A percentile compares a stretch with the other conserved stretches of the same genome.
phyloP scores from a whole-genome alignment of 768 basidiomycete genomes.

The Termitomyces heimii region DNA sequence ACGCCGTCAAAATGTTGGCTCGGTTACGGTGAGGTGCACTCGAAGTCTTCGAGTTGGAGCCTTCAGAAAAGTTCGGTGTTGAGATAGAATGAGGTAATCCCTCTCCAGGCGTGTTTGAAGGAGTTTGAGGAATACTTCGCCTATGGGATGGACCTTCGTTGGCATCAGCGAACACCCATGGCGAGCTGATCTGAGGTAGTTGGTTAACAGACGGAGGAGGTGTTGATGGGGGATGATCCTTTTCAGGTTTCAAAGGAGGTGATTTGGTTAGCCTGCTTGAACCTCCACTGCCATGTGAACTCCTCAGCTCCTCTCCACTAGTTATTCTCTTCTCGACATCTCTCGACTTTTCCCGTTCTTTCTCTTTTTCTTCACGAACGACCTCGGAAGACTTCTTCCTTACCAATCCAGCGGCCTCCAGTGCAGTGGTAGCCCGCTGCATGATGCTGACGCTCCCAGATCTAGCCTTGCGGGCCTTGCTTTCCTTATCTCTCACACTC shows the following conservation, averaged over 20 bases:
- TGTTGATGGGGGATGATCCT: constrained; percentile 43
- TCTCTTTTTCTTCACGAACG: constrained; percentile 57
- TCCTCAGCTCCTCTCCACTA: constrained; percentile 52
- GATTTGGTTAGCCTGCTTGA: constrained; percentile 67
- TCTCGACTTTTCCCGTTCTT: constrained; percentile 36
- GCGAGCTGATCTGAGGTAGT: constrained; percentile 49
- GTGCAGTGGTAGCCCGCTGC: constrained; percentile 88
- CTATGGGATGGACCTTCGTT: constrained; percentile 29
- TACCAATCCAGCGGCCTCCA: constrained; percentile 81
- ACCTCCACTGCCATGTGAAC: constrained; percentile 53
- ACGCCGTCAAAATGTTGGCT: constrained; percentile 77
- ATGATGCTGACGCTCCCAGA: constrained; percentile 94
- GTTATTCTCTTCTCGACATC: constrained; percentile 36
- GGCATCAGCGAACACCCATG: constrained; percentile 63
- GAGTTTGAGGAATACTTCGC: constrained; percentile 25
- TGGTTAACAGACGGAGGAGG: constrained; percentile 43
- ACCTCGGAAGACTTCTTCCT: constrained; percentile 78
- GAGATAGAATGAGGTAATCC: constrained; percentile 36
- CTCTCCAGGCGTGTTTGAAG: constrained; percentile 49
- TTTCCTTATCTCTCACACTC: constrained; percentile 52
- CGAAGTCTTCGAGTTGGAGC: constrained; percentile 9
- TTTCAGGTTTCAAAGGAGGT: constrained; percentile 52
- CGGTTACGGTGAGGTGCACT: constrained; percentile 49
- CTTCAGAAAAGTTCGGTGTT: constrained; percentile 33
- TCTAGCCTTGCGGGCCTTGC: constrained; percentile 61